These are phyloP conservation scores for Pythium sukuiense DNA, from an alignment of 352 stramenopile genomes.

Conservation along the genomic window DNA sequence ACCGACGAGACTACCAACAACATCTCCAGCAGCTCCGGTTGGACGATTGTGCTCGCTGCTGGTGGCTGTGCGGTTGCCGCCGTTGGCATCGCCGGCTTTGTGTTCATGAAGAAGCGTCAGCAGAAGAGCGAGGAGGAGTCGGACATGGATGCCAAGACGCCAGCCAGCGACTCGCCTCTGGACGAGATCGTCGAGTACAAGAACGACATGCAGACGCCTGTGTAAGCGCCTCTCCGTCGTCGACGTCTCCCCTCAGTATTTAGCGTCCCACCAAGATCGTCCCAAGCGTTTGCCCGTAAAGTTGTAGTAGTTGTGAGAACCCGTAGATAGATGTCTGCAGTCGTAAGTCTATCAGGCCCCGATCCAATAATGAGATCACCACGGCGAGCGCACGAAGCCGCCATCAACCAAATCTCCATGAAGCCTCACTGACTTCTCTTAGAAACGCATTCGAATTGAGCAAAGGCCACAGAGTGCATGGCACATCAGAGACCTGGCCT, in stretches of 20 bases:
- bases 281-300: conserved; percentile 7
- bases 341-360: neutral
- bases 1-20: conserved; percentile 6
- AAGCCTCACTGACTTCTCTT: no score
- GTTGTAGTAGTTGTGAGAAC: conserved; percentile 9
- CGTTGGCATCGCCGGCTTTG: conserved; percentile 40
- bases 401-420: neutral
- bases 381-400: conserved; percentile 27
- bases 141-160: conserved; percentile 14
- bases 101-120: conserved; percentile 46
- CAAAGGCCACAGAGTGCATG: no score
- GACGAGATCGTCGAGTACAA: conserved; percentile 35
- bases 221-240: conserved; percentile 16
- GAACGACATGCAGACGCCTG: conserved; percentile 35
- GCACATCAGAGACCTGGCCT: no score
- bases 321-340: conserved; percentile 5
- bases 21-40: neutral
- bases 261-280: conserved; percentile 9
- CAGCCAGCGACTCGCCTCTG: conserved; percentile 12
- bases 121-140: conserved; percentile 8
- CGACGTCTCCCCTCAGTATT: neutral
- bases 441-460: no score
- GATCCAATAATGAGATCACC: conserved; percentile 9
- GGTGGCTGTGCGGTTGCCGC: conserved; percentile 42
- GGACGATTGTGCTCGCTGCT: conserved; percentile 23